phyloP scores from a whole-genome alignment of 768 basidiomycete genomes.

The Amanita brunnescens region DNA sequence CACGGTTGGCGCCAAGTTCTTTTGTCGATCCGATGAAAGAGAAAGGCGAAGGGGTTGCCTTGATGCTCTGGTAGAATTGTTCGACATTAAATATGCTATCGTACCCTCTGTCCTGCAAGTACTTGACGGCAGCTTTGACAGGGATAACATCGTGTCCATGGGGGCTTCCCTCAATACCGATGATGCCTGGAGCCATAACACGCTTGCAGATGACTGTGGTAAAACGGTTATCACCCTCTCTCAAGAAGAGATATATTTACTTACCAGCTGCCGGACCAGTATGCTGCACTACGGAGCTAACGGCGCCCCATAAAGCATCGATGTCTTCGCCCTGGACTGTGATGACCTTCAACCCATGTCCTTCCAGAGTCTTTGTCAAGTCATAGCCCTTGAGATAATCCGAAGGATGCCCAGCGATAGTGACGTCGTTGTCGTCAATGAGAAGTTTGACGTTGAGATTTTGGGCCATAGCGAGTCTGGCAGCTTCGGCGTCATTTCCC shows the following conservation, averaged over 20 bases:
- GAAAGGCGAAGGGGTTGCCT: constrained; percentile 46
- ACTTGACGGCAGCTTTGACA: constrained; percentile 69
- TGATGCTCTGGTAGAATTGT: constrained; percentile 55
- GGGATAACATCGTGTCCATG: constrained; percentile 86
- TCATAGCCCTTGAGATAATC: constrained; percentile 78
- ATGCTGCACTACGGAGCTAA: constrained; percentile 45
- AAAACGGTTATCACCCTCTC: not conserved
- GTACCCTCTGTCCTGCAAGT: constrained; percentile 60
- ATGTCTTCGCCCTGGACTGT: constrained; percentile 72
- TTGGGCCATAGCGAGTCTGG: constrained; percentile 79
- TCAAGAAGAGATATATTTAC: constrained; percentile 12
- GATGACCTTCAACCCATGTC: constrained; percentile 75
- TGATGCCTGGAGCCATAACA: constrained; percentile 58
- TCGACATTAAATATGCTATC: constrained; percentile 29
- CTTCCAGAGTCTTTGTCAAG: constrained; percentile 60
- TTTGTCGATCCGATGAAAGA: constrained; percentile 63
- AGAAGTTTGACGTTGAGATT: constrained; percentile 76
- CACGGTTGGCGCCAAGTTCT: constrained; percentile 73
- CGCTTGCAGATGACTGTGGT: constrained; percentile 59
- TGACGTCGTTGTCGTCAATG: constrained; percentile 89
- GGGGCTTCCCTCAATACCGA: constrained; percentile 66
- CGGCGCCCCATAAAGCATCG: constrained; percentile 64
- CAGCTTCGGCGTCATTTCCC: constrained; percentile 87
- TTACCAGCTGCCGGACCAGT: constrained; percentile 74
- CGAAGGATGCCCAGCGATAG: constrained; percentile 87